Percentiles rank a stretch among this genome's conserved stretches.
These are phyloP conservation scores for Kwoniella newhampshirensis DNA, from an alignment of 768 basidiomycete genomes.

Conservation along the genomic window DNA sequence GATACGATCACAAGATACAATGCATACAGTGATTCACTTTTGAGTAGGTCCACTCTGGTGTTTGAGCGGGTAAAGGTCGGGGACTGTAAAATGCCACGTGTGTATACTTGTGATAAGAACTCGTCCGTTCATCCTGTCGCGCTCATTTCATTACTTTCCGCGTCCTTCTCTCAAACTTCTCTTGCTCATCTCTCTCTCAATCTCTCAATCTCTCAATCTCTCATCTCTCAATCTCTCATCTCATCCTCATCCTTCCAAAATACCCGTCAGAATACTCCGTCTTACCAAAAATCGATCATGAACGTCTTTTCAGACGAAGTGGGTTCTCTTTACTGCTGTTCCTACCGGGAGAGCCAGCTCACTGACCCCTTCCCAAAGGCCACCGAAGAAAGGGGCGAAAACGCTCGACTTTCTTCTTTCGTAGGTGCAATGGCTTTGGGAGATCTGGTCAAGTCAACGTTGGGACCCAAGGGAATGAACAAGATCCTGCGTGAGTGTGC, in stretches of 20 bases:
- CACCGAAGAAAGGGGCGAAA: slow-evolving; percentile 87
- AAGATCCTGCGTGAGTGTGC: slow-evolving; percentile 73
- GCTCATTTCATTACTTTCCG: slow-evolving; percentile 5
- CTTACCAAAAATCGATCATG: slow-evolving; percentile 35
- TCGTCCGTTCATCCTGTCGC: too few relatives aligned
- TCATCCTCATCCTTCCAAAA: too few relatives aligned
- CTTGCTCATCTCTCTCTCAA: not conserved
- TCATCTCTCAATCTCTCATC: too few relatives aligned
- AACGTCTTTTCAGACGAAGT: slow-evolving; percentile 48
- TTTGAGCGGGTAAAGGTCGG: too few relatives aligned
- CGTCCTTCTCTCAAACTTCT: slow-evolving; percentile 4
- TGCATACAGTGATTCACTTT: too few relatives aligned
- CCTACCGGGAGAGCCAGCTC: not conserved
- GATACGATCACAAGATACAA: too few relatives aligned
- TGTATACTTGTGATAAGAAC: too few relatives aligned
- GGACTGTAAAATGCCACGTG: too few relatives aligned
- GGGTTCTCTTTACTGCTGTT: slow-evolving; percentile 10
- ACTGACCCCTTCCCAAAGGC: slow-evolving; percentile 44
- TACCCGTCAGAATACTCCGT: too few relatives aligned
- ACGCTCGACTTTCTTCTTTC: slow-evolving; percentile 96
- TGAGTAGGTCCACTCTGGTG: too few relatives aligned
- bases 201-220: too few relatives aligned
- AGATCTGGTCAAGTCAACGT: slow-evolving; percentile 96
- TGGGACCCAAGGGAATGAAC: slow-evolving; percentile 99
- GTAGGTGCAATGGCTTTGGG: slow-evolving; percentile 96